Conservation (phyloP, 345 rosid species). For the Dipteronia sinensis region DNA sequence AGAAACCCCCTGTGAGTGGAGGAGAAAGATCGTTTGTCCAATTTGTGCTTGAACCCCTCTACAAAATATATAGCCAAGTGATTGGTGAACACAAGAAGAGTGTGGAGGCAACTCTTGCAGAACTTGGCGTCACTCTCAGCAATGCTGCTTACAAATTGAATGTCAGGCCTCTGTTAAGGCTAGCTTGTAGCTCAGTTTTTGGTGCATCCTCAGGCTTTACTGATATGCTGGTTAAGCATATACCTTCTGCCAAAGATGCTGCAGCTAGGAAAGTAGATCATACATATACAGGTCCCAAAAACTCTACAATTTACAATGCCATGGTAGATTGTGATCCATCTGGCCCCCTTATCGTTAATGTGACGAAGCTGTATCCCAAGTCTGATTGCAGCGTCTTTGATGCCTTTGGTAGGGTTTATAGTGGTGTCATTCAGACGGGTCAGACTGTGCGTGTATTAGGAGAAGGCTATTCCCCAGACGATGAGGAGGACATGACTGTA, state of each 20-base stretch:
- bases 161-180: slow-evolving; percentile 87
- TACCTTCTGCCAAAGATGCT: slow-evolving; percentile 92
- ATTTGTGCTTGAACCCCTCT: slow-evolving; percentile 93
- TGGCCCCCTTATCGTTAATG: slow-evolving; percentile 96
- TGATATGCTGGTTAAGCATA: slow-evolving; percentile 92
- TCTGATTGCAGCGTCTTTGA: slow-evolving; percentile 96
- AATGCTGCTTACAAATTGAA: slow-evolving; percentile 87
- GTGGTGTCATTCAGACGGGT: slow-evolving; percentile 92
- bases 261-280: slow-evolving; percentile 85
- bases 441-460: slow-evolving; percentile 88
- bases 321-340: slow-evolving; percentile 86
- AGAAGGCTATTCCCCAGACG: slow-evolving; percentile 97
- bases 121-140: slow-evolving; percentile 90
- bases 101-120: slow-evolving; percentile 93
- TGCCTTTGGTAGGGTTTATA: slow-evolving; percentile 93
- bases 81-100: slow-evolving; percentile 98
- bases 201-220: slow-evolving; percentile 97
- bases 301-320: slow-evolving; percentile 66
- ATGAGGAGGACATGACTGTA: slow-evolving; percentile 95
- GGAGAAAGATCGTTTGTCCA: slow-evolving; percentile 94
- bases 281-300: slow-evolving; percentile 75
- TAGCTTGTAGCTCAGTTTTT: slow-evolving; percentile 91
- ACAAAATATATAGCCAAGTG: slow-evolving; percentile 96
- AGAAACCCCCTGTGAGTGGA: slow-evolving; percentile 76
- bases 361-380: slow-evolving; percentile 94